Evolutionary conservation across 345 rosid genomes (phyloP).

Genomic region (Physaria fendleri): DNA sequence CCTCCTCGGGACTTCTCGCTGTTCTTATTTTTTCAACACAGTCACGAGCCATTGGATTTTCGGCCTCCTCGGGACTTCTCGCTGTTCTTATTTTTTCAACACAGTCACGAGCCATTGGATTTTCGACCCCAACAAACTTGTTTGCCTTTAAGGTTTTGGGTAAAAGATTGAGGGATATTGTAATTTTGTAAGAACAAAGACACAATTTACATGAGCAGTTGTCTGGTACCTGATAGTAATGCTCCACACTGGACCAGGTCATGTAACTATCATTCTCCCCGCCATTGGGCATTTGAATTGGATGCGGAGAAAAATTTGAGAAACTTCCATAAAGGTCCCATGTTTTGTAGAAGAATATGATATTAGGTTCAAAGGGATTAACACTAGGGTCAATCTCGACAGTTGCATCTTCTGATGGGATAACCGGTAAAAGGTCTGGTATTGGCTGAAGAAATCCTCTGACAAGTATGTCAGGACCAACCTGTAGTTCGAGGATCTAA

Average conservation of each 20-base stretch:
- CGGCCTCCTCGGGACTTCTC: slow-evolving; percentile 92
- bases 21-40: slow-evolving; percentile 55
- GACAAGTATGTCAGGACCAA: slow-evolving; percentile 91
- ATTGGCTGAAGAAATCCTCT: slow-evolving; percentile 91
- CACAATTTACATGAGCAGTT: not conserved
- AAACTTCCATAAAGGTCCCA: slow-evolving; percentile 97
- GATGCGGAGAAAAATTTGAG: slow-evolving; percentile 87
- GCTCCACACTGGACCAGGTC: slow-evolving; percentile 80
- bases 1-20: slow-evolving; percentile 86
- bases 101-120: slow-evolving; percentile 48
- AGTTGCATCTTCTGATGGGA: slow-evolving; percentile 78
- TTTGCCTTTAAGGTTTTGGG: slow-evolving; percentile 48
- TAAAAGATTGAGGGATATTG: not conserved
- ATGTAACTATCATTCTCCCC: slow-evolving; percentile 35
- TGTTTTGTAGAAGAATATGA: slow-evolving; percentile 83
- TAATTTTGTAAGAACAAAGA: slow-evolving; percentile 4
- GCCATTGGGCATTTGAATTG: slow-evolving; percentile 59
- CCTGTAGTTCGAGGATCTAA: slow-evolving; percentile 37
- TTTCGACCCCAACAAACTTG: slow-evolving; percentile 50
- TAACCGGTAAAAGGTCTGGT: slow-evolving; percentile 72
- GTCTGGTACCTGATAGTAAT: slow-evolving; percentile 75
- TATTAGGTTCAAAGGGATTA: slow-evolving; percentile 57
- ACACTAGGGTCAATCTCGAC: slow-evolving; percentile 78
- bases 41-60: slow-evolving; percentile 43
- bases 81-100: slow-evolving; percentile 56